Percentiles rank a stretch among this genome's conserved stretches.
phyloP scores from a whole-genome alignment of 805 yeast species.

The Saturnispora mendoncae region DNA sequence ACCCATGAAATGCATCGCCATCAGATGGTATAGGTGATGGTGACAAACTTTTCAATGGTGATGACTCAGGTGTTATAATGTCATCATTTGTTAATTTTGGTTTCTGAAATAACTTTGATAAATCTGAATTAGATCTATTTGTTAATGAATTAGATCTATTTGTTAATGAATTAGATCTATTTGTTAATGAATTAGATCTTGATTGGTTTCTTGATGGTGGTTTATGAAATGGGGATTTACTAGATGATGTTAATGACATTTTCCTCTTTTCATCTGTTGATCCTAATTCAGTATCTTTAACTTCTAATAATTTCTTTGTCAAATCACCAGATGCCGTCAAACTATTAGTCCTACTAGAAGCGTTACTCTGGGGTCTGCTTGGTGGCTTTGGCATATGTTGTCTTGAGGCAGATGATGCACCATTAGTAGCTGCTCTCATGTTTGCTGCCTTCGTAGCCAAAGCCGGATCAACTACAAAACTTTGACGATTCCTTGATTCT shows the following conservation, averaged over 20 bases:
- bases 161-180: constrained; percentile 2
- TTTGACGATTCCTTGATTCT: constrained; percentile 15
- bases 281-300: background rate
- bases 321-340: constrained; percentile 3
- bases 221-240: constrained; percentile 4
- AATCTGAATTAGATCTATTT: background rate
- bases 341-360: constrained; percentile 6
- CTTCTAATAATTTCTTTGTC: constrained; percentile 3
- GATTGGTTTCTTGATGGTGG: constrained; percentile 2
- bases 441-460: background rate
- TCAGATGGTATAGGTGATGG: background rate
- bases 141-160: constrained; percentile 4
- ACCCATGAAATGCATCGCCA: background rate
- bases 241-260: constrained; percentile 1
- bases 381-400: background rate
- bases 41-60: constrained; percentile 3
- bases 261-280: constrained; percentile 6
- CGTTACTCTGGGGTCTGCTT: background rate
- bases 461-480: background rate
- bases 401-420: background rate
- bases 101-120: background rate
- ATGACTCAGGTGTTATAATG: background rate
- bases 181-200: constrained; percentile 2
- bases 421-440: background rate
- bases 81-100: background rate